Evolutionary conservation across 345 rosid genomes (phyloP), one percentile per base, ranked within the genome.

Genomic region (Eutrema heterophyllum): DNA sequence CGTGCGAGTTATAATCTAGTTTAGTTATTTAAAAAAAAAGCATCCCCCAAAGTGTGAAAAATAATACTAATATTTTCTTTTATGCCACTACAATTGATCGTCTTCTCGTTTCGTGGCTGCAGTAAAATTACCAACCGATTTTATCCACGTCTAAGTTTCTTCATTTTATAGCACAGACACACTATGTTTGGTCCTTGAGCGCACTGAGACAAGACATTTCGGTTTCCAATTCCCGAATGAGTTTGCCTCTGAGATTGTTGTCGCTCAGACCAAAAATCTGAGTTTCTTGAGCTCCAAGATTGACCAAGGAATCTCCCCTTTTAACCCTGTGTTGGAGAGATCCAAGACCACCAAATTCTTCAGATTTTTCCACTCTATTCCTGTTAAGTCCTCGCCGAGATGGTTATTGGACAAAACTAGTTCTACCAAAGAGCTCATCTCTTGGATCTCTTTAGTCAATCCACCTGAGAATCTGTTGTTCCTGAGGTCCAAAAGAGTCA

Each of bases 401-500:
- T 83, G 83, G 72, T 95, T 95, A 66, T 74, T 79, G 7, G 99
- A 87, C 56, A 92, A 29, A 16, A 81, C 80, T 76, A 92, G 72
- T 70, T 88, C 96, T 78, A 83, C 90, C 67, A 89, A 71, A 12
- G 90, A 88, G 61, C 54, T 46, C 85, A 95, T 79, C 46, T 84
- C 86, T 63, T 85, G 78, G 56, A 92, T 69, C 45, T 91, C 82
- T 46, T 68, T 70, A 9, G 79, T 80, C 75, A 91, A 70, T 7
- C 89, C 97, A 61, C 90, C 92, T 4, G 92, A 88, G 61, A 95
- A 74, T 18, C 72, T 81, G 82, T 95, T 95, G 88, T 81, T 82
- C 71, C 96, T 82, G 5, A 91, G 74, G 53, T 91, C 98, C 77
- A 94, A 70, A 45, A 94, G 91, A 35, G 93, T 89, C 72, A 91